A percentile compares a stretch with the other conserved stretches of the same genome.
phyloP scores from a whole-genome alignment of 192 early-diverging fungal genomes.

The Kappamyces sp. region DNA sequence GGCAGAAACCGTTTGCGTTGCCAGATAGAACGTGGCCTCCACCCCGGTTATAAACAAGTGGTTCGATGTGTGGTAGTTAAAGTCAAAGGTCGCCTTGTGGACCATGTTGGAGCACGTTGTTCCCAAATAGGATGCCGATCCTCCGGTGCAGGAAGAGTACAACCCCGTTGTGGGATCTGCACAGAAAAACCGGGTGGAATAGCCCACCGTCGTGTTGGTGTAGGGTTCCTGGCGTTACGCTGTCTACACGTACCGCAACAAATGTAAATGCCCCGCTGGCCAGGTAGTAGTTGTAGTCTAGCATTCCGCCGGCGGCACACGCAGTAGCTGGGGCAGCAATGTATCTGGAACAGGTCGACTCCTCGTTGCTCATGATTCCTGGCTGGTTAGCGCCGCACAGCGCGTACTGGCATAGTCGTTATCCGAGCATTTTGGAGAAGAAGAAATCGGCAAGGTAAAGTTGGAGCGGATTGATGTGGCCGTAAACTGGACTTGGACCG shows the following conservation, averaged over 20 bases:
- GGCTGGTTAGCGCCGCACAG: no score
- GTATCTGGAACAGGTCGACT: background rate
- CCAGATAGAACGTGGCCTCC: background rate
- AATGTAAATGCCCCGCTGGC: no score
- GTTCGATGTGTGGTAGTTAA: background rate
- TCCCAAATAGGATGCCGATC: no score
- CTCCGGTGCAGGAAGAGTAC: no score
- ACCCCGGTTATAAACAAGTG: background rate
- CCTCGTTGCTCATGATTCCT: no score
- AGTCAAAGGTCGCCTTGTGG: background rate
- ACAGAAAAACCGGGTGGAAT: no score
- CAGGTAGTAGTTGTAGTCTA: constrained; percentile 3
- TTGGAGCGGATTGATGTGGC: background rate
- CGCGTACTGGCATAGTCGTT: background rate
- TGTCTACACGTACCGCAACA: no score
- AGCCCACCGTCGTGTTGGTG: no score
- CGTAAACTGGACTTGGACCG: constrained; percentile 1
- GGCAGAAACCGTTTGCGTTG: background rate
- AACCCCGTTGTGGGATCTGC: no score
- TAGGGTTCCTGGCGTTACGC: no score
- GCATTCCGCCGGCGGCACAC: background rate
- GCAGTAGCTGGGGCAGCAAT: background rate
- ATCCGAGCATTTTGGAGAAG: background rate
- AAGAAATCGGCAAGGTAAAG: background rate
- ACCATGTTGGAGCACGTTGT: no score